Base-by-base conservation (phyloP, 2,329 filamentous ascomycete genomes). In the Eutypa lata region DNA sequence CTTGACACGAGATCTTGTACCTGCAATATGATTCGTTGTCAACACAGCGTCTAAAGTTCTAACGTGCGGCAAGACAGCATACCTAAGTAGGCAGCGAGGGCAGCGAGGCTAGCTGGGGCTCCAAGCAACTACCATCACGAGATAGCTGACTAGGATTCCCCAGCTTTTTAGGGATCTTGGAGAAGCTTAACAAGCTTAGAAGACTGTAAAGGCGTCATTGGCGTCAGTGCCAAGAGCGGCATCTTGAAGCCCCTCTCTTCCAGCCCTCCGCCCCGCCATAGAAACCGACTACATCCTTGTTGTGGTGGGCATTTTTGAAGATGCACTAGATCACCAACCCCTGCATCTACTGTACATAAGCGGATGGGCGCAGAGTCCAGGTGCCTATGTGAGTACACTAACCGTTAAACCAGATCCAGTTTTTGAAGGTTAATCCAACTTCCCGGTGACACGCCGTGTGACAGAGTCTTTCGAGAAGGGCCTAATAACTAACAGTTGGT, bases 131-230 rank as follows among this genome's bases (percentile, higher is more conserved):
- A 3, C 38, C 8, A 19, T 19, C 38, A 22, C 10, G 38, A 19
- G 14, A 8, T 8, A 21, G 2, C 3, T 8, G 38, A 42, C 38
- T 11, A 16, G 38, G 38, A 7, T 22, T 42, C 8, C 38, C 38
- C 18, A 42, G 38, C 38, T 22, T 42, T 42, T 42, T 8, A 18
- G 18, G 19, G 13, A 21, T 45, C 14, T 24, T 18, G 42, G 42
- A 45, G 42, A 45, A 45, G 42, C 42, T 26, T 45, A 18, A 45
- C 21, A 45, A 45, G 42, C 42, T 45, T 45, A 18, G 14, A 45
- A 21, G 1, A 19, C 19, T n/a, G 19, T 43, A 19, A 19, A 14
- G 21, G 21, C 7, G 14, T 28, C 22, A 7, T 11, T 28, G 42
- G 13, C 22, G 22, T 13, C 22, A 24, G 19, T 44, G 42, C 42